Percentiles rank a stretch among this genome's conserved stretches.
These are phyloP conservation scores for Leccinum fibrillosum DNA, from an alignment of 768 basidiomycete species.

Conservation along the genomic window DNA sequence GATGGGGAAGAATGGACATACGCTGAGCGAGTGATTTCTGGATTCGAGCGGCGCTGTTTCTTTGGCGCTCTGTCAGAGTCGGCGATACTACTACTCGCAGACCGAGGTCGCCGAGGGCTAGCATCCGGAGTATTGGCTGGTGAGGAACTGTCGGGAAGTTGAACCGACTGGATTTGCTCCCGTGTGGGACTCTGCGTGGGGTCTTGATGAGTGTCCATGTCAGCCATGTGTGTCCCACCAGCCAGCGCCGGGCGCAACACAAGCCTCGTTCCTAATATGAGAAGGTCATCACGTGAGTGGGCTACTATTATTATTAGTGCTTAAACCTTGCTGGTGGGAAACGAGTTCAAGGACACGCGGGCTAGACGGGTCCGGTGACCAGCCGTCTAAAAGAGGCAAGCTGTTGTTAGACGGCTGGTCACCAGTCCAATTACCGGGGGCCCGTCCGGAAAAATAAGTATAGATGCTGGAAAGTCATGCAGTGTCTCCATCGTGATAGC, in stretches of 20 bases:
- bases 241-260: no score
- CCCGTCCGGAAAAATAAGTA: background rate
- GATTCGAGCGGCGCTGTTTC: background rate
- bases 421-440: background rate
- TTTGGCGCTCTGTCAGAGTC: background rate
- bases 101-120: background rate
- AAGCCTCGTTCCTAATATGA: background rate
- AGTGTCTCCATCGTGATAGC: constrained; percentile 8
- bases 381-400: no score
- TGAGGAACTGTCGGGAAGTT: background rate
- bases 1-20: background rate
- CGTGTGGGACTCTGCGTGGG: background rate
- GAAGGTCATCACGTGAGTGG: background rate
- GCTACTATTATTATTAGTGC: no score
- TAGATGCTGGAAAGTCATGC: background rate
- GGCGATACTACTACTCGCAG: background rate
- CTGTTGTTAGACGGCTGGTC: no score
- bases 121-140: background rate
- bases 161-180: background rate
- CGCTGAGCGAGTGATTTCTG: background rate
- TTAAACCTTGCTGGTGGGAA: no score
- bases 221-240: background rate
- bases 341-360: no score
- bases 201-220: background rate
- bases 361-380: no score